Conservation (phyloP, 2,329 filamentous ascomycete genomes). For the Venturiaceae sp. region DNA sequence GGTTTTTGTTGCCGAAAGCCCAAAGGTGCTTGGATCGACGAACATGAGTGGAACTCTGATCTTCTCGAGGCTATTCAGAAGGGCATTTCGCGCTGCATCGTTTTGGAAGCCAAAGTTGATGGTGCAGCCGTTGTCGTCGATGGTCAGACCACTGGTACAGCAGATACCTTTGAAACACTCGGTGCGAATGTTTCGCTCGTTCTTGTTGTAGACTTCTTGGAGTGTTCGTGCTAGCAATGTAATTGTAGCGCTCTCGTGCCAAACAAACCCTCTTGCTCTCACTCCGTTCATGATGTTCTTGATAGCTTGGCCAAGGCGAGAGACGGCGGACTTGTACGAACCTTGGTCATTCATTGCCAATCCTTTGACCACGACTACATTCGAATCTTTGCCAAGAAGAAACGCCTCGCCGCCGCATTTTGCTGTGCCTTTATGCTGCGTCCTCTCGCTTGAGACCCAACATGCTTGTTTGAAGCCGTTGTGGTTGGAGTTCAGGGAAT, state of each 20-base stretch:
- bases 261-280: neutral
- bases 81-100: neutral
- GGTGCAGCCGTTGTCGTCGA: neutral
- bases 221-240: neutral
- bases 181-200: neutral
- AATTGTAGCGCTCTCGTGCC: neutral
- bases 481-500: neutral
- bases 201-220: neutral
- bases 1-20: neutral
- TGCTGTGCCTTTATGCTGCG: neutral
- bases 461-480: conserved; percentile 2
- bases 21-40: neutral
- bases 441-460: neutral
- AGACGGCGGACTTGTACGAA: neutral
- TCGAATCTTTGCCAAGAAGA: neutral
- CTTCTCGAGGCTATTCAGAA: neutral
- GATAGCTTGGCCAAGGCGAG: neutral
- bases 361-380: neutral
- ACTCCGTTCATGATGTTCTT: neutral
- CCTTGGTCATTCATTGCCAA: neutral
- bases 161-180: neutral
- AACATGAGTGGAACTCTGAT: neutral
- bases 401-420: neutral
- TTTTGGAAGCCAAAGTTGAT: neutral
- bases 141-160: neutral